Evolutionary conservation across 805 yeast species (phyloP).

Genomic region (Kuraishia hungarica): DNA sequence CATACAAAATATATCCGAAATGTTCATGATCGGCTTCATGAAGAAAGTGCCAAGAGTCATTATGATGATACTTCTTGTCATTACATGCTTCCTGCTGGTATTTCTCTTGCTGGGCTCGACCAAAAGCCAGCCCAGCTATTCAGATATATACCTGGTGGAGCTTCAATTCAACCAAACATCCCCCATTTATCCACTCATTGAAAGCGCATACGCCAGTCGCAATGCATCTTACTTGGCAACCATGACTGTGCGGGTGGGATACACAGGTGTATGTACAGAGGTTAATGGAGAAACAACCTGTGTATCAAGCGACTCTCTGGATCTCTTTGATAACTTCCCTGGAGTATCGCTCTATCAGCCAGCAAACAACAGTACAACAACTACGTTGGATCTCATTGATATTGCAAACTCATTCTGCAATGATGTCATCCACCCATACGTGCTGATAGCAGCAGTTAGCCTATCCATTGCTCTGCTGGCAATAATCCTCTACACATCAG

Average conservation of each 20-base stretch:
- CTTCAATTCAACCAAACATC: slow-evolving; percentile 40
- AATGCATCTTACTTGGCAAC: slow-evolving; percentile 26
- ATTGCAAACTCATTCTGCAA: slow-evolving; percentile 37
- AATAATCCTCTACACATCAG: slow-evolving; percentile 29
- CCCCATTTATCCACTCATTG: slow-evolving; percentile 29
- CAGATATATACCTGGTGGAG: slow-evolving; percentile 40
- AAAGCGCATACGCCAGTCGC: slow-evolving; percentile 24
- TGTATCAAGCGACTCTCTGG: slow-evolving; percentile 19
- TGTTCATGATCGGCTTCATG: neutral
- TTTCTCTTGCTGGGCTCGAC: slow-evolving; percentile 53
- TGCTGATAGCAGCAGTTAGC: slow-evolving; percentile 40
- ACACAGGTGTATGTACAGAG: slow-evolving; percentile 46
- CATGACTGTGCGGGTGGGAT: slow-evolving; percentile 43
- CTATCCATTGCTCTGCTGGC: slow-evolving; percentile 32
- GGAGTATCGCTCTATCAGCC: slow-evolving; percentile 26
- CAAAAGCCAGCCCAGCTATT: slow-evolving; percentile 28
- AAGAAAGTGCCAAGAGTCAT: slow-evolving; percentile 29
- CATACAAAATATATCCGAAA: neutral
- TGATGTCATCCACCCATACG: slow-evolving; percentile 43
- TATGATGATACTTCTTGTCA: slow-evolving; percentile 32
- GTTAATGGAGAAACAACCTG: slow-evolving; percentile 26
- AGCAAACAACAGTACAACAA: slow-evolving; percentile 20
- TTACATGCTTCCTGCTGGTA: slow-evolving; percentile 40
- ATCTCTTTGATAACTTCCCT: slow-evolving; percentile 15
- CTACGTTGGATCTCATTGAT: slow-evolving; percentile 34